Conservation (phyloP, 2,329 filamentous ascomycete species). For the Alternaria angustiovoidea region DNA sequence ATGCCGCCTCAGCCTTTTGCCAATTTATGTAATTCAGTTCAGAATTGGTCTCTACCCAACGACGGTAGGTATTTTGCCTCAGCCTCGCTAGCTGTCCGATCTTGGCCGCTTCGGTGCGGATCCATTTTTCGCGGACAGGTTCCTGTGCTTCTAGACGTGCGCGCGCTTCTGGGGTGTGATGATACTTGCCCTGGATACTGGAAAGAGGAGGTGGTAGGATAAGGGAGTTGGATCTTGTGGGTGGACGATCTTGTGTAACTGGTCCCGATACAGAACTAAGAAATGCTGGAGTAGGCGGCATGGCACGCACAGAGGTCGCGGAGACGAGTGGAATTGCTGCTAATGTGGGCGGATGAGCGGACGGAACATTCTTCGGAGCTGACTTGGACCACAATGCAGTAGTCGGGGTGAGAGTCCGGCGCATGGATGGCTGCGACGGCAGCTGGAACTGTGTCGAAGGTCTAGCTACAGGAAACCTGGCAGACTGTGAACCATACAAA, state of each 20-base stretch:
- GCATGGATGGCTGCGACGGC: neutral
- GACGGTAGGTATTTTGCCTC: neutral
- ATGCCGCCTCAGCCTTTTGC: neutral
- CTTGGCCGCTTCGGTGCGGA: conserved; percentile 13
- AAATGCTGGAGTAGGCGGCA: neutral
- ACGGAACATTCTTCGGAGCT: neutral
- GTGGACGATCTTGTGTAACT: neutral
- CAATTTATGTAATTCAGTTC: conserved; percentile 10
- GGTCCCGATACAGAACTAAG: neutral
- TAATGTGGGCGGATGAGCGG: neutral
- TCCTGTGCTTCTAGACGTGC: conserved; percentile 15
- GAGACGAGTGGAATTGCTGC: neutral
- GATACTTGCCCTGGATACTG: neutral
- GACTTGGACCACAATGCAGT: neutral
- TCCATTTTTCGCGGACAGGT: conserved; percentile 24
- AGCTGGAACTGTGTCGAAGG: neutral
- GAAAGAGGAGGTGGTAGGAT: conserved; percentile 14
- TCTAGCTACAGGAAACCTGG: neutral
- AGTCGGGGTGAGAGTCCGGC: no score
- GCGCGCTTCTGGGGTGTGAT: neutral
- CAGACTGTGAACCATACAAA: neutral
- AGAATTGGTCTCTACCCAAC: neutral
- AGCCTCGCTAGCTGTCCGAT: conserved; percentile 15
- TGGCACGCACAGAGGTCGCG: neutral
- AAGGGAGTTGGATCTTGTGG: neutral